Conservation (phyloP, 768 basidiomycete species). For the Daedalea quercina region DNA sequence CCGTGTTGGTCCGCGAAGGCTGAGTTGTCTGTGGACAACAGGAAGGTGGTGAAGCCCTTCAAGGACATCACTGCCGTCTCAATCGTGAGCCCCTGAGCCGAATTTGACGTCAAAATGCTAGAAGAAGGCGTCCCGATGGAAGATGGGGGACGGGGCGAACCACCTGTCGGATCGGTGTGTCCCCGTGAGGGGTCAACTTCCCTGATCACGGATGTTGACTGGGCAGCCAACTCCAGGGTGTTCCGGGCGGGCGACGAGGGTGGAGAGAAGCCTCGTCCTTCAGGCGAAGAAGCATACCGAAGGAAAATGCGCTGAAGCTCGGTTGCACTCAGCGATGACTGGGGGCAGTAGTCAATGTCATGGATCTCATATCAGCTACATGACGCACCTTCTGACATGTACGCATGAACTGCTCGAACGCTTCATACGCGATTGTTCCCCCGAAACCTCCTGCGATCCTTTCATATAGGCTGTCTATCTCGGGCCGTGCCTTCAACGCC, state of each 20-base stretch:
- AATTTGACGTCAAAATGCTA: not conserved
- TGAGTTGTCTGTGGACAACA: slow-evolving; percentile 74
- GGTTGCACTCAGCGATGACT: slow-evolving; percentile 24
- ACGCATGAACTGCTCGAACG: slow-evolving; percentile 47
- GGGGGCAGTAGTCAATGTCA: not conserved
- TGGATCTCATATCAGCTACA: slow-evolving; percentile 24
- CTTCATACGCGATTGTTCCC: slow-evolving; percentile 29
- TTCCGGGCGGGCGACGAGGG: slow-evolving; percentile 19
- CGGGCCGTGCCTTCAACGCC: slow-evolving; percentile 76
- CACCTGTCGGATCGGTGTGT: not conserved
- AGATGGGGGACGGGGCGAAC: slow-evolving; percentile 3
- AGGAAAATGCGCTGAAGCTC: slow-evolving; percentile 33
- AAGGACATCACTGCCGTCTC: slow-evolving; percentile 35
- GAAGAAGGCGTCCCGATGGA: slow-evolving; percentile 4
- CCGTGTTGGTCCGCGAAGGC: slow-evolving; percentile 46
- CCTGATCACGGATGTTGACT: slow-evolving; percentile 3
- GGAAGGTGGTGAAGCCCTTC: slow-evolving; percentile 70
- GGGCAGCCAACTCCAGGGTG: slow-evolving; percentile 22
- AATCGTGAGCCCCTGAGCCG: slow-evolving; percentile 12
- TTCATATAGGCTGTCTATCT: slow-evolving; percentile 63
- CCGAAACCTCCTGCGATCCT: slow-evolving; percentile 25
- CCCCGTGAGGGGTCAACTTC: not conserved
- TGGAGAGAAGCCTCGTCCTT: not conserved
- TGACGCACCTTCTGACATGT: slow-evolving; percentile 41
- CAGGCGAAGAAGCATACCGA: slow-evolving; percentile 23